Conservation (phyloP, 257 asterid genomes). For the Solanum piurae region DNA sequence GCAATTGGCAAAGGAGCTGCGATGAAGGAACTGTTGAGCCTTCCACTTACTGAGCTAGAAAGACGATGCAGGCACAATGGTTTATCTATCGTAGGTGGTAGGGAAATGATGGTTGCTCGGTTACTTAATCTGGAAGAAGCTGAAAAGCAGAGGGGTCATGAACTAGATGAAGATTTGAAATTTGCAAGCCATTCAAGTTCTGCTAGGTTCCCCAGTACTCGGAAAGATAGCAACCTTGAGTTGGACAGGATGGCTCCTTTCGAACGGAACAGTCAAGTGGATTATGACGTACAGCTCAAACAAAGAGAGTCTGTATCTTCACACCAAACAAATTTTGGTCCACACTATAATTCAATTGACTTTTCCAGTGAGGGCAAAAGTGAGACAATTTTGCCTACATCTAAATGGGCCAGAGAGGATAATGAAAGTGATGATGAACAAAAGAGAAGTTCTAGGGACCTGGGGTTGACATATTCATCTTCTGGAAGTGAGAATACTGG, state of each 20-base stretch:
- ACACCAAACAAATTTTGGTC: conserved; percentile 19
- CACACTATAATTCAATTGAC: conserved; percentile 18
- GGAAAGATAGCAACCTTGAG: conserved; percentile 38
- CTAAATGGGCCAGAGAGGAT: conserved; percentile 94
- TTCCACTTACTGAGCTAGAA: conserved; percentile 76
- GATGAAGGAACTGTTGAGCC: conserved; percentile 57
- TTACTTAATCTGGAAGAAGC: conserved; percentile 90
- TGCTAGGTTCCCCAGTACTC: conserved; percentile 34
- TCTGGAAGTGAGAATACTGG: conserved; percentile 85
- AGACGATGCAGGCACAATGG: conserved; percentile 92
- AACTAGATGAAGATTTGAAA: conserved; percentile 64
- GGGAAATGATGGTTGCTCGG: conserved; percentile 92
- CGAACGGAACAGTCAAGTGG: conserved; percentile 36
- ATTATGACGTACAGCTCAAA: conserved; percentile 28
- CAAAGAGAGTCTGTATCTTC: conserved; percentile 29
- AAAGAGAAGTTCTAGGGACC: conserved; percentile 46
- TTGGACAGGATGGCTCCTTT: conserved; percentile 29
- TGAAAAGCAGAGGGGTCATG: conserved; percentile 71
- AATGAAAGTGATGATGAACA: conserved; percentile 65
- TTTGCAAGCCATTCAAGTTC: conserved; percentile 47
- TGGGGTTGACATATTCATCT: conserved; percentile 79
- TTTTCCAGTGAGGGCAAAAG: conserved; percentile 37
- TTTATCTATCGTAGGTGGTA: conserved; percentile 76
- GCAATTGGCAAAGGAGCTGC: conserved; percentile 97
- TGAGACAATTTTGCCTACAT: conserved; percentile 60